Percentiles rank a stretch among this genome's conserved stretches.
Conservation (phyloP, 208 protist genomes). For the Plasmodiophora brassicae region DNA sequence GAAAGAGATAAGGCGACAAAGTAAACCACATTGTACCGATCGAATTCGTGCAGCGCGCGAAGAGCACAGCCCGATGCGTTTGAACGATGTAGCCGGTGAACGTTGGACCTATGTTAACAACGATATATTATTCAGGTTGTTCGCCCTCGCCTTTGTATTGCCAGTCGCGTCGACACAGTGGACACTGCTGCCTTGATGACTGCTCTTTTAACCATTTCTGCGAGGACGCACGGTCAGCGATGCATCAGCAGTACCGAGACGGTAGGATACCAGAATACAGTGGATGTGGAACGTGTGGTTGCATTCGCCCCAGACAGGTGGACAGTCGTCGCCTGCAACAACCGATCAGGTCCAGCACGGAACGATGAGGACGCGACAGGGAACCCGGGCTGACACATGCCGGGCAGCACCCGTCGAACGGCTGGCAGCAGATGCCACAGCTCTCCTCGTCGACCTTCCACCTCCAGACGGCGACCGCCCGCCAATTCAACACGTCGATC, state of each 20-base stretch:
- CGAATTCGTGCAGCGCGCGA: too few relatives aligned
- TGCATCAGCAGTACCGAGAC: background rate
- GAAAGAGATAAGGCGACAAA: too few relatives aligned
- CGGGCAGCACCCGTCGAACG: conserved; percentile 21
- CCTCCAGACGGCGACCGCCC: background rate
- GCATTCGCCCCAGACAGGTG: conserved; percentile 12
- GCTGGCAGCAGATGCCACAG: conserved; percentile 22
- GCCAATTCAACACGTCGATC: background rate
- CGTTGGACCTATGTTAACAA: too few relatives aligned
- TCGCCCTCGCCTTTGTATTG: conserved; percentile 21
- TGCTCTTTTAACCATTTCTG: conserved; percentile 30
- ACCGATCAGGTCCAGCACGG: background rate
- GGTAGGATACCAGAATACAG: conserved; percentile 4
- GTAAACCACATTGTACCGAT: too few relatives aligned
- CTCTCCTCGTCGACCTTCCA: background rate
- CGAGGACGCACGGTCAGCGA: background rate
- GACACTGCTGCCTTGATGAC: conserved; percentile 9
- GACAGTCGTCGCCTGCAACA: conserved; percentile 11
- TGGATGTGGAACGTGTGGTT: conserved; percentile 29
- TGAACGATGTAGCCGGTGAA: too few relatives aligned
- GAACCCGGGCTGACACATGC: background rate
- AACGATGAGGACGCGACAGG: background rate
- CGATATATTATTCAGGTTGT: too few relatives aligned
- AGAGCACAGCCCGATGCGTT: too few relatives aligned
- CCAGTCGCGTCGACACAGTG: conserved; percentile 14